Percentiles rank a stretch among this genome's conserved stretches.
Conservation (phyloP, 495 filamentous ascomycete species). For the Astrocystis sublimbata region DNA sequence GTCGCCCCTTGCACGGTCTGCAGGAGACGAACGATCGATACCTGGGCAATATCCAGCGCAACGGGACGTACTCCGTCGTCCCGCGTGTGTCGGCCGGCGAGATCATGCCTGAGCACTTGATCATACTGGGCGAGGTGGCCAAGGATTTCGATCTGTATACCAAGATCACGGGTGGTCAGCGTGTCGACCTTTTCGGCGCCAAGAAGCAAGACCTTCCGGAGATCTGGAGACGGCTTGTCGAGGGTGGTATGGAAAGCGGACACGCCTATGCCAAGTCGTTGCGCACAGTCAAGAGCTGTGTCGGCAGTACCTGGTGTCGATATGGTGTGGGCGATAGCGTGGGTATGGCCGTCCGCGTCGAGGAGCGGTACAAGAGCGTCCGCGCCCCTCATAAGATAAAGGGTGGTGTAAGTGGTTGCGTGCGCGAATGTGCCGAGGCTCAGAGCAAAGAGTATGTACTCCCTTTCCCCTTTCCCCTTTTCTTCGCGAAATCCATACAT, state of each 20-base stretch:
- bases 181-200: constrained; percentile 95
- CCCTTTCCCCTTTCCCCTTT: neutral
- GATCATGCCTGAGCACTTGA: constrained; percentile 88
- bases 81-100: constrained; percentile 86
- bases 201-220: constrained; percentile 85
- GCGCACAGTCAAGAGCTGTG: constrained; percentile 91
- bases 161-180: constrained; percentile 94
- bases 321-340: constrained; percentile 94
- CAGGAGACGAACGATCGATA: constrained; percentile 95
- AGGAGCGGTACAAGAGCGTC: constrained; percentile 94
- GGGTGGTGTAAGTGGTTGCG: constrained; percentile 87
- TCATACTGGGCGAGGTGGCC: constrained; percentile 84
- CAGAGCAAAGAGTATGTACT: constrained; percentile 84
- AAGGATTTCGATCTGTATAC: constrained; percentile 88
- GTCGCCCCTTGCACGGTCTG: constrained; percentile 69
- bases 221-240: constrained; percentile 86
- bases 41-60: constrained; percentile 92
- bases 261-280: constrained; percentile 94
- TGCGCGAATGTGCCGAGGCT: constrained; percentile 92
- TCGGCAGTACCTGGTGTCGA: constrained; percentile 93
- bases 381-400: constrained; percentile 93
- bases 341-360: constrained; percentile 90
- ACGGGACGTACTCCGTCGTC: constrained; percentile 90
- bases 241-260: constrained; percentile 92
- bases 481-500: neutral